Conservation (phyloP, 352 stramenopile genomes). For the Phytophthora pisi region DNA sequence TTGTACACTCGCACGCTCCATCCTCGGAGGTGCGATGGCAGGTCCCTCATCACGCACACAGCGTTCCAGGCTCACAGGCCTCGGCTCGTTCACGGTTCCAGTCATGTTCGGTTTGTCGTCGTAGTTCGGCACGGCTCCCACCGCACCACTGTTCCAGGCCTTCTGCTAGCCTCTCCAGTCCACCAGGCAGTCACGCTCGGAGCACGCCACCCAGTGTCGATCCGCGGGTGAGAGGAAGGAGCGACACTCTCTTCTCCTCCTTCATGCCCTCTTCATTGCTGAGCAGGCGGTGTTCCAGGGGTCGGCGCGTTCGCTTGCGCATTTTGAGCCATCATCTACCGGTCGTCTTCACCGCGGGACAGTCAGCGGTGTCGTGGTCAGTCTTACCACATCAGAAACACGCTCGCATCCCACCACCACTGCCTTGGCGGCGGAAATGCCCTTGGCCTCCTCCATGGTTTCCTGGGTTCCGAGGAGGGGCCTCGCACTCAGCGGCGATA, state of each 20-base stretch:
- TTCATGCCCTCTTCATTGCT: neutral
- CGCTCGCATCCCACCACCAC: no score
- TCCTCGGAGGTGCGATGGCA: neutral
- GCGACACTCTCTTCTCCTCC: neutral
- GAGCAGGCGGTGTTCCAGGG: neutral
- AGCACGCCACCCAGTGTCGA: neutral
- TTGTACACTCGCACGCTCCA: neutral
- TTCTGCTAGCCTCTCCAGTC: neutral
- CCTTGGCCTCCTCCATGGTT: neutral
- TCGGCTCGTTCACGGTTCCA: neutral
- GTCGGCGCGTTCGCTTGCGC: neutral
- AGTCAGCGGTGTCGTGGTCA: no score
- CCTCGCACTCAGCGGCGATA: neutral
- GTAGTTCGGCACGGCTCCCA: neutral
- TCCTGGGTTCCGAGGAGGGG: neutral
- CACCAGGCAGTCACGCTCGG: neutral
- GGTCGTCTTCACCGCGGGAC: no score
- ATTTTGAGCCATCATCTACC: neutral
- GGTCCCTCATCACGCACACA: neutral
- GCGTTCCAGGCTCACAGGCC: neutral
- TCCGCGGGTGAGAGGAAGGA: neutral
- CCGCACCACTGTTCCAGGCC: neutral
- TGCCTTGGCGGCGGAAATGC: no score
- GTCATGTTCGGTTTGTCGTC: neutral
- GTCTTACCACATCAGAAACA: no score